A percentile compares a stretch with the other conserved stretches of the same genome.
Conservation (phyloP, 2,329 filamentous ascomycete species). For the Alternaria ventricosa region DNA sequence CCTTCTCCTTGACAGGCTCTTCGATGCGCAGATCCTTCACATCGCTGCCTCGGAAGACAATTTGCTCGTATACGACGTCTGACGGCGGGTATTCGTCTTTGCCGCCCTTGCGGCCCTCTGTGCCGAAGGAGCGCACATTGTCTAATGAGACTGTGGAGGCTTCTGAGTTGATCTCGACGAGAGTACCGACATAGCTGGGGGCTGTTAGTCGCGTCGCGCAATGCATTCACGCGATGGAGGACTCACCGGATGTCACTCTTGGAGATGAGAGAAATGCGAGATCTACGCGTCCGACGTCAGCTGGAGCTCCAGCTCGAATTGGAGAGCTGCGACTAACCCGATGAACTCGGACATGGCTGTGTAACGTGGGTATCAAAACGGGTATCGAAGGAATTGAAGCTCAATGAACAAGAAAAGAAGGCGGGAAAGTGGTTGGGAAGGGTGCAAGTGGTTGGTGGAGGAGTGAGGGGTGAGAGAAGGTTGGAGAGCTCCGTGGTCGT, state of each 20-base stretch:
- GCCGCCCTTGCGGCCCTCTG: conserved; percentile 84
- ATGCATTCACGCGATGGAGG: conserved; percentile 14
- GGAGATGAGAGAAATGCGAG: conserved; percentile 94
- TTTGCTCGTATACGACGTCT: conserved; percentile 94
- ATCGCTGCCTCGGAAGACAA: conserved; percentile 97
- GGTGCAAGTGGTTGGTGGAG: conserved; percentile 17
- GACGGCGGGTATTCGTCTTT: conserved; percentile 84
- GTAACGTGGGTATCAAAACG: conserved; percentile 35
- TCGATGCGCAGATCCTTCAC: conserved; percentile 98
- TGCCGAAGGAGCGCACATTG: conserved; percentile 93
- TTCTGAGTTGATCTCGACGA: conserved; percentile 98
- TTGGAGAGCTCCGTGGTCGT: conserved; percentile 20
- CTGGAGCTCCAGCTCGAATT: conserved; percentile 38
- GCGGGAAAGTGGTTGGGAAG: conserved; percentile 30
- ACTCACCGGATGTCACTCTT: conserved; percentile 95
- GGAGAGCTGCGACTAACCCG: conserved; percentile 57
- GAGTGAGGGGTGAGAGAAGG: conserved; percentile 13
- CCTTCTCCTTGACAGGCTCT: conserved; percentile 73
- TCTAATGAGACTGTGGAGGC: conserved; percentile 96
- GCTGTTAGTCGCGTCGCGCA: conserved; percentile 24
- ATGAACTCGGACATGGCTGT: conserved; percentile 66
- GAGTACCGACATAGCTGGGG: conserved; percentile 86
- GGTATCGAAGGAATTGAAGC: conserved; percentile 29
- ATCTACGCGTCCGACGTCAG: conserved; percentile 61
- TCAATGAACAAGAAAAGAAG: conserved; percentile 23